Evolutionary conservation across 768 basidiomycete genomes (phyloP), one percentile per base, ranked within the genome.

Genomic region (Kwoniella pini): DNA sequence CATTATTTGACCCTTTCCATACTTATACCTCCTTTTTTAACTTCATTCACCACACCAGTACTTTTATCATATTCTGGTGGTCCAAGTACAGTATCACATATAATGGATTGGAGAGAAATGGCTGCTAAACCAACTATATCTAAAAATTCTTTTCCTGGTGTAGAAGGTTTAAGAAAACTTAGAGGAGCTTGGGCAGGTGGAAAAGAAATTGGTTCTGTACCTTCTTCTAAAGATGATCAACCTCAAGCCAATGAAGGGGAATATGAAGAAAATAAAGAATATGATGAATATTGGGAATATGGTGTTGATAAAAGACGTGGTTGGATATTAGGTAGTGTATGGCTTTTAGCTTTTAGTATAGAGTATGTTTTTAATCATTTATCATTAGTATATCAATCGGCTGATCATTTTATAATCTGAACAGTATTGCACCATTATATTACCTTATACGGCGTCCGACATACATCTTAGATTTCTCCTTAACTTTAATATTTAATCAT

Each of bases 61-160:
- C 61, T 72, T 1, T 67, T 78, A 9, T 67, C 74, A 3, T 71
- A 77, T 38, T 66, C 74, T 2, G 75, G 75, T 19, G 75, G 78
- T 7, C 68, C 80, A 33, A 64, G 65, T 38, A 75, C 71, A 13
- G 70, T 75, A 15, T 60, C 64, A 10, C 76, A 76, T 46, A 81
- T 98, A 36, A 91, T 99, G 87, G 94, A 98, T 80, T 99, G 96
- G 96, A 84, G 92, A 45, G 90, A 97, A 78, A 88, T 99, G 85
- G 89, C 93, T 0, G 89, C 91, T 3, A 80, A 84, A 52, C 86
- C 89, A 3, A 93, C 92, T 0, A 85, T 88, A 21, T 57, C 45
- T 33, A 53, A 45, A 43, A 58, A 31, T 9, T 22, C 36, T 27
- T 55, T 60, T 40, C 44, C 62, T 5, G 62, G 63, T 13, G 62